Conservation (phyloP, 768 basidiomycete species). For the Lactarius hengduanensis region DNA sequence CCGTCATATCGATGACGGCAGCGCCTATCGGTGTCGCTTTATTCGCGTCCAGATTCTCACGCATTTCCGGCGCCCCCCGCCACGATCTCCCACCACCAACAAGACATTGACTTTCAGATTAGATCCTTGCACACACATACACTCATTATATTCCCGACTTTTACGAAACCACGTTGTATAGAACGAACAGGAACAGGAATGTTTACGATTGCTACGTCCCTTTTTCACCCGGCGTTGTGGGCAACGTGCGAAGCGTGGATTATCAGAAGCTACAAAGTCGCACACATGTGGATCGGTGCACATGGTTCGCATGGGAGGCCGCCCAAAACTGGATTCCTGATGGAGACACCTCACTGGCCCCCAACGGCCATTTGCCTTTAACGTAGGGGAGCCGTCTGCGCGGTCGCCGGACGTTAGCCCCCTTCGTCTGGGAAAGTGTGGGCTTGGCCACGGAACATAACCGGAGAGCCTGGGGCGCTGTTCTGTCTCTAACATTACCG, state of each 20-base stretch:
- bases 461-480: neutral
- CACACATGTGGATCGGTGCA: neutral
- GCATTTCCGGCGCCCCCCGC: no score
- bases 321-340: neutral
- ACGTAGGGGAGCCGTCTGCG: neutral
- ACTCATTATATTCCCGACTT: neutral
- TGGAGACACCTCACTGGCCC: neutral
- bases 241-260: neutral
- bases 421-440: neutral
- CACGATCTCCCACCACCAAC: neutral
- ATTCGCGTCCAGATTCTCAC: neutral
- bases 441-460: neutral
- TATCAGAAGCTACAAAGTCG: neutral
- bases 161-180: conserved; percentile 2
- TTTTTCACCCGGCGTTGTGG: neutral
- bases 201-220: neutral
- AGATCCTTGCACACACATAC: neutral
- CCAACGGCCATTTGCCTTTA: neutral
- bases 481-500: neutral
- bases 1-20: neutral
- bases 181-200: conserved; percentile 3
- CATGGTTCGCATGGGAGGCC: neutral
- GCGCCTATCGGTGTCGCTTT: neutral
- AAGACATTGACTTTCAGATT: neutral
- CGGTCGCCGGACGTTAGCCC: neutral